These are phyloP conservation scores for Puya raimondii DNA, from an alignment of 176 grass and related monocot species.

Conservation along the genomic window DNA sequence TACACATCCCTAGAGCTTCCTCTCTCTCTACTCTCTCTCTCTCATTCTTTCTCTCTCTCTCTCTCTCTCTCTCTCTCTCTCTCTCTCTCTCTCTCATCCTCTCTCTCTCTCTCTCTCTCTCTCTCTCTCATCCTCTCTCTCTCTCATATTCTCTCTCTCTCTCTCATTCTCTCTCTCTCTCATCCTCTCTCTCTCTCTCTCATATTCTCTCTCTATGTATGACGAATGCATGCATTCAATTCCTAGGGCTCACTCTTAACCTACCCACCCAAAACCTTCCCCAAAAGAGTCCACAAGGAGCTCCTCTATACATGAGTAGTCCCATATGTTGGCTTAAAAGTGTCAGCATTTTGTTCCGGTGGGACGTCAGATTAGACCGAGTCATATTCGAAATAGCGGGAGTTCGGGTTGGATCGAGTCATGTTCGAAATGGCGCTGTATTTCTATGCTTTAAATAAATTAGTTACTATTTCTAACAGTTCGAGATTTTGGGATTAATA, in stretches of 20 bases:
- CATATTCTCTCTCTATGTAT: constrained; percentile 10
- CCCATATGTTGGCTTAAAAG: no score
- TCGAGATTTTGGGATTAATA: no score
- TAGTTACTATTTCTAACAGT: no score
- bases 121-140: constrained; percentile 20
- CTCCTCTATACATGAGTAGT: not conserved
- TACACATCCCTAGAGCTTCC: constrained; percentile 49
- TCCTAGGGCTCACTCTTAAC: constrained; percentile 30
- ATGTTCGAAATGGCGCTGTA: no score
- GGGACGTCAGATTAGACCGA: no score
- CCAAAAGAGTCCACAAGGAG: constrained; percentile 18
- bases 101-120: constrained; percentile 3
- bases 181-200: constrained; percentile 6
- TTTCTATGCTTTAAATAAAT: no score
- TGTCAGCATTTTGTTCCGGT: no score
- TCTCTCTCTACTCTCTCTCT: not conserved
- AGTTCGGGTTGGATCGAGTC: no score
- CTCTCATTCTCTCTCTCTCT: no score
- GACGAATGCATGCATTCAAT: constrained; percentile 41
- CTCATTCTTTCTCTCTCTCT: constrained; percentile 12
- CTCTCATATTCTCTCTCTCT: constrained; percentile 4
- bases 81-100: no score
- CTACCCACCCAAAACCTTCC: constrained; percentile 13
- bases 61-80: no score
- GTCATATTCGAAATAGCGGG: no score